Percentiles rank a stretch among this genome's conserved stretches.
Conservation (phyloP, 2,329 filamentous ascomycete genomes). For the Fusarium ambrosium region DNA sequence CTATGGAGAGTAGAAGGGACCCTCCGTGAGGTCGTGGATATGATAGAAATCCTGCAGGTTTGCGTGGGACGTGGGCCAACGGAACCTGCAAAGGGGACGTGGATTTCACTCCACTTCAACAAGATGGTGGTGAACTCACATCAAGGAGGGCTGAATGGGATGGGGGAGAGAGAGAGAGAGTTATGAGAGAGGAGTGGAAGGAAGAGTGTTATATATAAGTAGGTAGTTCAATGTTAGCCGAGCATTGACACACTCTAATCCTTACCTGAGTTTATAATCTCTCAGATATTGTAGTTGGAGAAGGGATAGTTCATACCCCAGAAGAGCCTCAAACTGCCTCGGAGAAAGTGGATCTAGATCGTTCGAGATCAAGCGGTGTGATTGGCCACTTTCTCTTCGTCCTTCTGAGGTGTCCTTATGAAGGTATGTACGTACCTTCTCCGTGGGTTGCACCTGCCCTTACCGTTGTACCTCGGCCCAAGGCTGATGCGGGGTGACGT, state of each 20-base stretch:
- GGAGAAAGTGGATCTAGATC: slow-evolving; percentile 24
- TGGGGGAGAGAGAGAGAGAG: neutral
- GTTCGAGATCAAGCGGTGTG: neutral
- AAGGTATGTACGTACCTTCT: neutral
- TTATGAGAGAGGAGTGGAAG: neutral
- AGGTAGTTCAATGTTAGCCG: neutral
- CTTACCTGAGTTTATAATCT: neutral
- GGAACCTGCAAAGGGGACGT: neutral
- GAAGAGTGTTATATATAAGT: neutral
- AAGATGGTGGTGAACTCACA: slow-evolving; percentile 15
- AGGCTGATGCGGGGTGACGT: slow-evolving; percentile 46
- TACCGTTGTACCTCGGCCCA: slow-evolving; percentile 45
- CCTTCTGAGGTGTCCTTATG: neutral
- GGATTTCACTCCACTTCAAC: slow-evolving; percentile 35
- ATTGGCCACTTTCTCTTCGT: slow-evolving; percentile 10
- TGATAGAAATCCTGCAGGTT: neutral
- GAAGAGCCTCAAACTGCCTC: slow-evolving; percentile 38
- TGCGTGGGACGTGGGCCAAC: neutral
- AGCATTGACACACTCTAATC: neutral
- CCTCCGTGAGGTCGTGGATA: neutral
- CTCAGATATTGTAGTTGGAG: neutral
- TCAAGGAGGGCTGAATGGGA: neutral
- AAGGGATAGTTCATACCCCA: slow-evolving; percentile 13
- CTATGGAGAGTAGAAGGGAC: neutral
- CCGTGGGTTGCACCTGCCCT: slow-evolving; percentile 13